These are phyloP conservation scores for Suillus weaverae DNA, from an alignment of 768 basidiomycete species.

Conservation along the genomic window DNA sequence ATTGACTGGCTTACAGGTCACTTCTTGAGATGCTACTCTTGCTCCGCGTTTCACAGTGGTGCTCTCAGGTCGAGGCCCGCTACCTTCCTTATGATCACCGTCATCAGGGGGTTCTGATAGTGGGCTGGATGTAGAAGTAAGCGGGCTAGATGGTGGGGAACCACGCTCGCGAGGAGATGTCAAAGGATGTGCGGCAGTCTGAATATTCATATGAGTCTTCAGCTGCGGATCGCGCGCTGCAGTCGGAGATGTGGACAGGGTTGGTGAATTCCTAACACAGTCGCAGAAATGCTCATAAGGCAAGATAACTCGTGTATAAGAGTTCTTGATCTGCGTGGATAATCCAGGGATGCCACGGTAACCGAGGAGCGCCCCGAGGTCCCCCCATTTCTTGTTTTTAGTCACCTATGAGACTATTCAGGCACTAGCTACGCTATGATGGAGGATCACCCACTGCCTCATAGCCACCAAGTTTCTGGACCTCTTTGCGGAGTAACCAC, in stretches of 20 bases:
- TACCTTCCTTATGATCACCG: constrained; percentile 57
- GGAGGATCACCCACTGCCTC: constrained; percentile 61
- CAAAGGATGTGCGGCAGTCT: constrained; percentile 40
- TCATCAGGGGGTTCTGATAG: constrained; percentile 83
- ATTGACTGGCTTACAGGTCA: constrained; percentile 33
- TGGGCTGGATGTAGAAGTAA: constrained; percentile 75
- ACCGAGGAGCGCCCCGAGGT: constrained; percentile 79
- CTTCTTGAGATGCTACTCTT: constrained; percentile 53
- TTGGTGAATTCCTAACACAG: constrained; percentile 66
- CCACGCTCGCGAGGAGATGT: constrained; percentile 43
- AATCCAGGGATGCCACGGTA: constrained; percentile 82
- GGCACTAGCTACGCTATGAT: constrained; percentile 21
- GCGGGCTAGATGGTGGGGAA: constrained; percentile 70
- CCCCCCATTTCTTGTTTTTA: constrained; percentile 83
- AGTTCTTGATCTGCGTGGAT: constrained; percentile 84
- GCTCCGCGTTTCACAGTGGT: constrained; percentile 51
- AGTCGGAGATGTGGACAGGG: constrained; percentile 36
- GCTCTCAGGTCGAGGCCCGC: constrained; percentile 40
- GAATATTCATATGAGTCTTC: constrained; percentile 55
- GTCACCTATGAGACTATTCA: constrained; percentile 60
- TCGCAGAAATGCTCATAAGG: constrained; percentile 94
- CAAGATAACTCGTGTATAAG: constrained; percentile 87
- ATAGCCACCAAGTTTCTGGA: constrained; percentile 85
- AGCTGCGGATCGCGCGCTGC: constrained; percentile 49
- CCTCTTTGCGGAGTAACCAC: constrained; percentile 91